A percentile compares a stretch with the other conserved stretches of the same genome.
These are phyloP conservation scores for Candida schatavii DNA, from an alignment of 805 yeast genomes.

Conservation along the genomic window DNA sequence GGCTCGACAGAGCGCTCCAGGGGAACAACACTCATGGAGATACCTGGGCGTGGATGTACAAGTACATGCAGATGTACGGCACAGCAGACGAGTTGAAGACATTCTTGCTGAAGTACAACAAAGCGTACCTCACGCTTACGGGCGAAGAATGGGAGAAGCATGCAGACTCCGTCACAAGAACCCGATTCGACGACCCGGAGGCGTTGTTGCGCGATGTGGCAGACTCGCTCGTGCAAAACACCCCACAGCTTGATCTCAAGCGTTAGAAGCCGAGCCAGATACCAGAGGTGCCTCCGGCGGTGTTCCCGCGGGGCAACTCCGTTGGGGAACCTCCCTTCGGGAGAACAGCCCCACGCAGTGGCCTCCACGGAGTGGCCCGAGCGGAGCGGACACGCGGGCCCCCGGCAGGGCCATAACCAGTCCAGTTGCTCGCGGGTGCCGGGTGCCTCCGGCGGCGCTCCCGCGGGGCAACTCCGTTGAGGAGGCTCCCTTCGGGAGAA, in stretches of 20 bases:
- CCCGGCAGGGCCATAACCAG: too few relatives aligned
- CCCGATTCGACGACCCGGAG: not conserved
- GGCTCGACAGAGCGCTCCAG: conserved; percentile 71
- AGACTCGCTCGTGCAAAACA: not conserved
- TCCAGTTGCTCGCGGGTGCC: too few relatives aligned
- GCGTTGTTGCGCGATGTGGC: not conserved
- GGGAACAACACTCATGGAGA: conserved; percentile 65
- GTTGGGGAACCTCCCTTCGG: not conserved
- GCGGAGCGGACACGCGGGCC: conserved; percentile 30
- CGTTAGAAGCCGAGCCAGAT: too few relatives aligned
- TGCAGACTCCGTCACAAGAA: not conserved
- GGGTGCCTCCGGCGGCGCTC: too few relatives aligned
- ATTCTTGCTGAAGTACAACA: conserved; percentile 34
- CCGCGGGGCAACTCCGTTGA: too few relatives aligned
- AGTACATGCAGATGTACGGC: conserved; percentile 41
- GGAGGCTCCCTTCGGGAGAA: too few relatives aligned
- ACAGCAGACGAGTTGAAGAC: conserved; percentile 31
- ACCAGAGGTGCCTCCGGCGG: too few relatives aligned
- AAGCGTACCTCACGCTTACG: conserved; percentile 47
- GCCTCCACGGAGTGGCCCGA: not conserved
- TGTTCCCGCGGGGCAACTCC: not conserved
- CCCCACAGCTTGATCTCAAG: conserved; percentile 3
- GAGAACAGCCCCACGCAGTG: not conserved
- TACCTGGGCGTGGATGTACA: conserved; percentile 65
- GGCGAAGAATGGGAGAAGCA: conserved; percentile 59